Evolutionary conservation across 169 alveolate species (phyloP).

Genomic region (Cryptosporidium xiaoi): DNA sequence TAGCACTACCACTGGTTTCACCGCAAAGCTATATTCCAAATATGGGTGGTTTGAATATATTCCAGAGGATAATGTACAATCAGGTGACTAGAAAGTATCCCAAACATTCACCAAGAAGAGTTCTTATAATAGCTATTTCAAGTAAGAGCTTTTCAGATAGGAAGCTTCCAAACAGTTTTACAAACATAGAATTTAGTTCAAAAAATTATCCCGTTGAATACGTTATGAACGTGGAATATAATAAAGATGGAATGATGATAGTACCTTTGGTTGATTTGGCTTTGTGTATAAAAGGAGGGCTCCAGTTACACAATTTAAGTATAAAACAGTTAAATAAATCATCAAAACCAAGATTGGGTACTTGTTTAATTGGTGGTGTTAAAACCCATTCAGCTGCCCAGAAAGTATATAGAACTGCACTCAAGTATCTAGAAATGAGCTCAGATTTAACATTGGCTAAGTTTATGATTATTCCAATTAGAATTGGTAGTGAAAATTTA

Average conservation of each 20-base stretch:
- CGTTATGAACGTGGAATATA: slow-evolving; percentile 50
- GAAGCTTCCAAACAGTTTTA: slow-evolving; percentile 40
- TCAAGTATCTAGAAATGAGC: slow-evolving; percentile 46
- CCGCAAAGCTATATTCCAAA: slow-evolving; percentile 68
- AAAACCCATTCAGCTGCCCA: slow-evolving; percentile 64
- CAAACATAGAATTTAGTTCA: slow-evolving; percentile 14
- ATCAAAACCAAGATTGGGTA: slow-evolving; percentile 37
- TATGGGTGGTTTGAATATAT: slow-evolving; percentile 53
- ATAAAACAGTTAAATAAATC: slow-evolving; percentile 13
- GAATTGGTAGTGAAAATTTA: slow-evolving; percentile 46
- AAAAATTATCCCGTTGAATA: slow-evolving; percentile 36
- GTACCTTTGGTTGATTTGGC: slow-evolving; percentile 53
- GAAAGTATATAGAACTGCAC: slow-evolving; percentile 31
- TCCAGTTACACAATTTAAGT: slow-evolving; percentile 14
- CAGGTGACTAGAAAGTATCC: slow-evolving; percentile 23
- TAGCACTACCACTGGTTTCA: slow-evolving; percentile 61
- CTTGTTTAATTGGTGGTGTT: slow-evolving; percentile 65
- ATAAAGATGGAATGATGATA: slow-evolving; percentile 13
- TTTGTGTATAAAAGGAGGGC: slow-evolving; percentile 59
- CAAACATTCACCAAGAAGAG: slow-evolving; percentile 63
- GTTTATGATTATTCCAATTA: slow-evolving; percentile 51
- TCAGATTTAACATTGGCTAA: slow-evolving; percentile 58
- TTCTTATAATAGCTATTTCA: slow-evolving; percentile 41
- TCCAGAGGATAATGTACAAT: slow-evolving; percentile 45
- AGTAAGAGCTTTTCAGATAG: slow-evolving; percentile 1